Percentiles rank a stretch among this genome's conserved stretches.
Evolutionary conservation across 2,329 filamentous ascomycete genomes (phyloP).

Genomic region (Penicillium brasilianum): DNA sequence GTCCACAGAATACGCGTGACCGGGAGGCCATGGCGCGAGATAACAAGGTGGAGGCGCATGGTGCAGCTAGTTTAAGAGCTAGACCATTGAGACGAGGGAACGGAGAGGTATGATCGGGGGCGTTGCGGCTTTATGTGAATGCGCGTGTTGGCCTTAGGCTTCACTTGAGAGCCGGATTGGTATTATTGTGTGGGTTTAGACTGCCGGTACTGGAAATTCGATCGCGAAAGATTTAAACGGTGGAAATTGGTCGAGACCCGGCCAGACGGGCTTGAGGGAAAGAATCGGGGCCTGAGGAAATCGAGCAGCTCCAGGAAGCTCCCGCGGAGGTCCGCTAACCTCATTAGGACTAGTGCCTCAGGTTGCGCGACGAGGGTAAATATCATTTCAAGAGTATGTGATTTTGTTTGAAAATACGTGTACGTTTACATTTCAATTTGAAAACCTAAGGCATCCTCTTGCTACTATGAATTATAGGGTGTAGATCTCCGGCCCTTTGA

Average conservation of each 20-base stretch:
- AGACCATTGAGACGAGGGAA: conserved; percentile 22
- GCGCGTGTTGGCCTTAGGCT: conserved; percentile 9
- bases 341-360: conserved; percentile 7
- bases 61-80: conserved; percentile 25
- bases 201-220: neutral
- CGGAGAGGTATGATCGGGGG: neutral
- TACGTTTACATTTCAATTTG: too few relatives aligned
- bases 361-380: neutral
- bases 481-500: too few relatives aligned
- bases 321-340: conserved; percentile 18
- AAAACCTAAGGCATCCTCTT: too few relatives aligned
- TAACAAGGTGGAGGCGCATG: conserved; percentile 75
- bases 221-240: neutral
- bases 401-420: too few relatives aligned
- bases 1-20: conserved; percentile 75
- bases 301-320: conserved; percentile 19
- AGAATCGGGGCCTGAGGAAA: conserved; percentile 10
- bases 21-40: conserved; percentile 75
- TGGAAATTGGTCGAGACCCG: conserved; percentile 3
- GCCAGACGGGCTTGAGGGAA: conserved; percentile 8
- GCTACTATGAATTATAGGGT: too few relatives aligned
- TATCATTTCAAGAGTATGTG: too few relatives aligned
- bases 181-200: neutral
- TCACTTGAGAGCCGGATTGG: neutral
- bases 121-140: neutral